Base-by-base conservation (phyloP, 1,284 basidiomycete genomes). In the Mycena citricolor region DNA sequence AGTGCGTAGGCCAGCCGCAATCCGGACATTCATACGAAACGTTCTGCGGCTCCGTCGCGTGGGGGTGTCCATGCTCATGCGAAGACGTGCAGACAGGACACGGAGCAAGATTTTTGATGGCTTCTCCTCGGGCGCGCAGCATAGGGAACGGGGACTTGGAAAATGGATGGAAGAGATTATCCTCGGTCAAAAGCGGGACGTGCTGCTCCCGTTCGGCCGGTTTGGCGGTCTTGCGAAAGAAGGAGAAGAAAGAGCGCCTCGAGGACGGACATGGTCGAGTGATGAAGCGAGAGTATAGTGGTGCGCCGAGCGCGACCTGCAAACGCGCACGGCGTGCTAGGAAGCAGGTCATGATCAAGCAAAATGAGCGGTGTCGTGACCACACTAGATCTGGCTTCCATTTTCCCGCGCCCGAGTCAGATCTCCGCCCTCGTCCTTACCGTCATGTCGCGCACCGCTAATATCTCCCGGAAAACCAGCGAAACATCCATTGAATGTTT, bases 1-100 rank as follows among this genome's bases (percentile, higher is more conserved):
- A 94, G 66, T 99, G 97, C 8, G 94, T 97, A 5, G 97, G 97
- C 86, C 90, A 99, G 4, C 97, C 97, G 64, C 94, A 98, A 59
- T 94, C 85, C 13, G 94, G 94, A 64, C 95, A 98, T 56, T 98
- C 94, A 59, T 86, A 95, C 42, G 73, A 73, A 44, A 93, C 90
- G 4, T 78, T 69, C 38, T 73, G 71, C 4, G 83, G 77, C 60
- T 85, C 78, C n/a, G 71, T 67, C 10, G 69, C 69, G 52, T 81
- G 74, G 20, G 71, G 69, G 56, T 81, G 77, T 11, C 66, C 55
- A 49, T 75, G 70, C 22, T 63, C 65, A 57, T 80, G 74, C 26
- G 66, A 66, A 12, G 79, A 69, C 4, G 81, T 73, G 57, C 89
- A 94, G 6, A 91, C 79, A 4, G 97, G 95, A 70, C 97, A 99